Base-by-base conservation (phyloP, 129 eudicot species). In the Flaveria robusta region DNA sequence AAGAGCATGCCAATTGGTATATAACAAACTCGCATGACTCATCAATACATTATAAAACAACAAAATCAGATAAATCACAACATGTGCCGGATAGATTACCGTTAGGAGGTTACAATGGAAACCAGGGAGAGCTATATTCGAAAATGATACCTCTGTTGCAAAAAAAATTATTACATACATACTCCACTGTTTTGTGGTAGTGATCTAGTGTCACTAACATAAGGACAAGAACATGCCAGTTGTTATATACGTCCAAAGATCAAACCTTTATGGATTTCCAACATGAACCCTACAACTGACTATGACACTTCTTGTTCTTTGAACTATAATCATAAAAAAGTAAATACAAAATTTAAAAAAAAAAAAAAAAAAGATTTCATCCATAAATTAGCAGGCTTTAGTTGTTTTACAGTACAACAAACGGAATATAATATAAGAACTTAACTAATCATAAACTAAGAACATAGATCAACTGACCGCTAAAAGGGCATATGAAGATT, bases 361-460 rank as follows among this genome's bases (percentile, higher is more conserved):
- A 24, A 63, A 29, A 15, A 23, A 5, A 14, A 14, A 62, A 62
- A 63, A 63, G 5, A 15, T 29, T 63, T 13, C 43, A 29, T 14
- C 68, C 22, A 63, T 63, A 63, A 63, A 63, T 15, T 62, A 15
- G 31, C 29, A 63, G 42, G 22, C 43, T 63, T 26, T 14, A 14
- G 45, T 63, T 63, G 68, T 63, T 63, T 29, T 27, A 63, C 43
- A 63, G 20, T 63, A 63, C 68, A 63, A 63, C 68, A 63, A 76
- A 72, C 74, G 7, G 20, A 43, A 83, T 47, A 74, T 56, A 29
- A 63, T 15, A 63, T 29, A 63, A 50, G 47, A 47, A 20, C 66
- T 58, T 47, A 77, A 67, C 82, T 74, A 78, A 68, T 67, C 49
- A 26, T 15, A 43, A 77, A 47, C 86, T 71, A 77, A 65, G 60